Base-by-base conservation (phyloP, 2,329 filamentous ascomycete species). In the Aspergillus pseudoviridinutans region DNA sequence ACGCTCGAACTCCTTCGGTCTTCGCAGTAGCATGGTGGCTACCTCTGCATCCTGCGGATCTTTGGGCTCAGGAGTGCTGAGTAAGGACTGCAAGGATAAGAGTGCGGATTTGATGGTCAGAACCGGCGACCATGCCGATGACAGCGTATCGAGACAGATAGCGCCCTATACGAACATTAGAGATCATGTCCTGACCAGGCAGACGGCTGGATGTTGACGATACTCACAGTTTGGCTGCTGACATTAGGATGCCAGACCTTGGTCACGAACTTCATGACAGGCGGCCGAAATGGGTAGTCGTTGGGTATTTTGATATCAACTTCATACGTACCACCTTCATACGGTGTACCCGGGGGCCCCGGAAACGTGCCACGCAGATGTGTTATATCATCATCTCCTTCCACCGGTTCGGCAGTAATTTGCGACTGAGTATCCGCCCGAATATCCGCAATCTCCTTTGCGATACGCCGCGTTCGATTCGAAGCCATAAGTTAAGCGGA, bases 161-260 rank as follows among this genome's bases (percentile, higher is more conserved):
- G 92, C 93, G 56, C 94, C 94, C 91, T 97, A 61, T 3, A 53
- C 5, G 52, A 49, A 49, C 41, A 55, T 24, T 6, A 47, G 24
- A 35, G 49, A 41, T 14, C 22, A 5, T 24, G n/a, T n/a, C 14
- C 6, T n/a, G 6, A 10, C 17, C 10, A n/a, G 17, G 56, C 27
- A 20, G n/a, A n/a, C 25, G 8, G 22, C 12, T 22, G 2, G 10
- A 6, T 4, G 3, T 10, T 17, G 2, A 9, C 32, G 22, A 8
- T 20, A 80, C 87, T 70, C 78, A 96, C 92, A 44, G 92, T 97
- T 72, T 94, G 89, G 69, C 89, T 93, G 81, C 90, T 95, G 77
- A 99, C 86, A 71, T 99, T 99, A 35, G 94, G 94, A 74, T 99
- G 94, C 92, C 92, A 99, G 66, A 97, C 88, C 75, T 88, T 92